phyloP scores from a whole-genome alignment of 768 basidiomycete genomes.

The Collybiopsis luxurians region DNA sequence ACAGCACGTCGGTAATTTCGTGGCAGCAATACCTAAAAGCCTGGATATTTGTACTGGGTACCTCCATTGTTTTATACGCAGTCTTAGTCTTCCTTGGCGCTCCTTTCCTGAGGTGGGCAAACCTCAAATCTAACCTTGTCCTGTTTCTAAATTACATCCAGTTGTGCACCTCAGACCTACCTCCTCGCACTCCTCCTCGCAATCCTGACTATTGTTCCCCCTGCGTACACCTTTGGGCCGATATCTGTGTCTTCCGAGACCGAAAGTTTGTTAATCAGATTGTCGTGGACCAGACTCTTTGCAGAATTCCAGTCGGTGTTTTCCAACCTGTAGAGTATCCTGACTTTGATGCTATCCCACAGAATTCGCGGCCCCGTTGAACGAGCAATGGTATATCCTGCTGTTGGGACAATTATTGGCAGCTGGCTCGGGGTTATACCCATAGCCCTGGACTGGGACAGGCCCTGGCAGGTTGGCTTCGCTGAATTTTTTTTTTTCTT shows the following conservation, averaged over 20 bases:
- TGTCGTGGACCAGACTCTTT: constrained; percentile 78
- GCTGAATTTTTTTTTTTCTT: background rate
- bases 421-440: constrained; percentile 82
- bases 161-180: constrained; percentile 58
- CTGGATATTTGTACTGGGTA: constrained; percentile 47
- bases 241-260: constrained; percentile 46
- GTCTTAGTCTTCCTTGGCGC: constrained; percentile 73
- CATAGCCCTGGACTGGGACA: constrained; percentile 93
- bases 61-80: constrained; percentile 45
- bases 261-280: constrained; percentile 48
- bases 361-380: constrained; percentile 69
- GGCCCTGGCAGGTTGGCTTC: constrained; percentile 87
- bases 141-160: constrained; percentile 22
- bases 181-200: constrained; percentile 69
- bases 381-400: constrained; percentile 76
- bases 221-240: constrained; percentile 66
- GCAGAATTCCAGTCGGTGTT: constrained; percentile 73
- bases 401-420: constrained; percentile 67
- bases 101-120: constrained; percentile 54
- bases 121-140: constrained; percentile 1
- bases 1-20: background rate
- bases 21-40: constrained; percentile 51
- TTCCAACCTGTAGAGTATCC: background rate
- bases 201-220: constrained; percentile 60
- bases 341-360: constrained; percentile 8